Evolutionary conservation across 352 stramenopile species (phyloP), one percentile per base, ranked within the genome.

Genomic region (Sclerospora graminicola): DNA sequence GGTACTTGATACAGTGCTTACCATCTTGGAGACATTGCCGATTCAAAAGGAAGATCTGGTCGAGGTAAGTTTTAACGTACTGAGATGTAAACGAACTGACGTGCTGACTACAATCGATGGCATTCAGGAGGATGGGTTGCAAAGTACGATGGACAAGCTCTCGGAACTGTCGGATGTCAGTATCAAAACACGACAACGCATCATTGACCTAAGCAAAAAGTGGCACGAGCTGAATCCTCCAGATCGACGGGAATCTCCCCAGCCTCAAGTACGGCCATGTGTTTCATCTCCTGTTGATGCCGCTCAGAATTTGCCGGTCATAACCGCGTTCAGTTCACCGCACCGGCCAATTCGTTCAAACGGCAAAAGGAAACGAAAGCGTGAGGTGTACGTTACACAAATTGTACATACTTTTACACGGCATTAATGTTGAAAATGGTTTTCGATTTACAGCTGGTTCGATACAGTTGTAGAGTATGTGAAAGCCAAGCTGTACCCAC

Each of bases 401-500:
- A 19, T 28, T 26, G 21, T 26, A 26, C 21, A 26, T 6, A 26
- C 21, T 26, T 7, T 6, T 26, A 26, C n/a, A 23, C 11, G n/a
- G 16, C 15, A 5, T 18, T 53, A 35, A 57, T 10, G 28, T 35
- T 19, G 34, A 1, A n/a, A n/a, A 37, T n/a, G 48, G 37, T 56
- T 13, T 7, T 18, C 41, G 24, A 51, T 19, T 18, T 35, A 19
- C 27, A 82, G 66, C 10, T 85, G 69, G 71, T 61, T 55, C 0
- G 45, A 66, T 16, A 48, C 60, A 8, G 74, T 74, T 7, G 68
- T 89, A n/a, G 68, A 79, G 34, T 87, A 89, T 24, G 74, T 89
- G 8, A 92, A 89, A 31, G 54, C 50, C 0, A 89, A 89, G 47
- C 36, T 92, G 15, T 89, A 92, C 42, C 80, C 80, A 0, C 44